Base-by-base conservation (phyloP, 352 stramenopile genomes). In the Phytopythium litorale region DNA sequence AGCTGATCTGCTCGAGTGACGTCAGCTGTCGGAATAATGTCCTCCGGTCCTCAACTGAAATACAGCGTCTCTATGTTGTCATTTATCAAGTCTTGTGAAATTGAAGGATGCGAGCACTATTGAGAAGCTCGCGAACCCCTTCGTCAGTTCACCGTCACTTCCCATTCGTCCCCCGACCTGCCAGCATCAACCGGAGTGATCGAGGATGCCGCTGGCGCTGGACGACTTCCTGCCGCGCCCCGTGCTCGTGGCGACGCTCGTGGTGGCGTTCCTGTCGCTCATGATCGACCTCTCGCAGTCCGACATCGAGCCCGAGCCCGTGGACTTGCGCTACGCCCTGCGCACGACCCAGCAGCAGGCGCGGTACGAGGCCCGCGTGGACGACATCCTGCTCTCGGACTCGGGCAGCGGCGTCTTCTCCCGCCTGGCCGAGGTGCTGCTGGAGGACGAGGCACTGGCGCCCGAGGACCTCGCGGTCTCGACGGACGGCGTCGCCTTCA, bases 261-360 rank as follows among this genome's bases (percentile, higher is more conserved):
- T 79, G 55, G 70, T 79, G 21, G 81, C 79, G 65, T 69, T 88
- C 16, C 49, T 88, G 46, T 86, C 79, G 56, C 77, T 73, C 0
- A 69, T 70, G 2, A 51, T 88, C 37, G 79, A 87, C 62, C 75
- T 85, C 21, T 71, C 76, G 61, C 72, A 73, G 16, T 66, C 67
- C 18, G 62, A 77, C 18, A 71, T 79, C 53, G 72, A 76, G 1
- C 76, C 72, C 2, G 56, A 76, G 30, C 65, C 68, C 49, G 50
- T 80, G 7, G 55, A 72, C 8, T 71, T 51, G 50, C 62, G 64
- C 15, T 86, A 78, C 58, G 66, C 66, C 18, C 59, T 79, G 19
- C 68, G 59, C 60, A 84, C 75, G 30, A 61, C 71, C 21, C 62
- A 76, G 42, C 79, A 88, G 60, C 65, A 83, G 45, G 48, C 62